These are phyloP conservation scores for Basidiobolus meristosporus DNA, from an alignment of 371 early-diverging fungal species.

Conservation along the genomic window DNA sequence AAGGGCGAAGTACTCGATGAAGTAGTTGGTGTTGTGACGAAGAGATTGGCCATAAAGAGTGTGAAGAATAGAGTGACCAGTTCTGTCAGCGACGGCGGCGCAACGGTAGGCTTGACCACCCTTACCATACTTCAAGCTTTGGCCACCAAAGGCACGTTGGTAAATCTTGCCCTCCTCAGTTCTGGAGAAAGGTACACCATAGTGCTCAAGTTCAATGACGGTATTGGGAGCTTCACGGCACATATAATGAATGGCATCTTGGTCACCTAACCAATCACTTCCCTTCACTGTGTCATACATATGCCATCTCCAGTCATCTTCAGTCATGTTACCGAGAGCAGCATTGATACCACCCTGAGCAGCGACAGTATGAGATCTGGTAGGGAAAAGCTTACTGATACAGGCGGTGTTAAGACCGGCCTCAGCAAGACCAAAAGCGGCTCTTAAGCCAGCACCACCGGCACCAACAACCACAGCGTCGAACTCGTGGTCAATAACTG, in stretches of 20 bases:
- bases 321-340: constrained; percentile 95
- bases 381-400: constrained; percentile 95
- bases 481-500: constrained; percentile 91
- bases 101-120: constrained; percentile 96
- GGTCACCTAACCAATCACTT: constrained; percentile 94
- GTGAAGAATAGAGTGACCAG: constrained; percentile 94
- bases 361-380: constrained; percentile 95
- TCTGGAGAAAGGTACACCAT: constrained; percentile 94
- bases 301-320: constrained; percentile 99
- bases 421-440: constrained; percentile 93
- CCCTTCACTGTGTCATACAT: constrained; percentile 99
- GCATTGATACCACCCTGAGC: constrained; percentile 99
- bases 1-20: constrained; percentile 95
- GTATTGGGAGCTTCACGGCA: constrained; percentile 92
- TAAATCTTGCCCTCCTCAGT: constrained; percentile 94
- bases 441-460: constrained; percentile 96
- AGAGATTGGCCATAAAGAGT: constrained; percentile 94
- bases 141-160: constrained; percentile 97
- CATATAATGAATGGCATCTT: constrained; percentile 98
- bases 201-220: constrained; percentile 94
- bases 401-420: constrained; percentile 97
- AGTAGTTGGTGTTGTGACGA: constrained; percentile 87
- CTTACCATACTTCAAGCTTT: constrained; percentile 83
- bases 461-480: constrained; percentile 97
- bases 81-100: constrained; percentile 95